Percentiles rank a stretch among this genome's conserved stretches.
These are phyloP conservation scores for Saposhnikovia divaricata DNA, from an alignment of 129 eudicot species.

Conservation along the genomic window DNA sequence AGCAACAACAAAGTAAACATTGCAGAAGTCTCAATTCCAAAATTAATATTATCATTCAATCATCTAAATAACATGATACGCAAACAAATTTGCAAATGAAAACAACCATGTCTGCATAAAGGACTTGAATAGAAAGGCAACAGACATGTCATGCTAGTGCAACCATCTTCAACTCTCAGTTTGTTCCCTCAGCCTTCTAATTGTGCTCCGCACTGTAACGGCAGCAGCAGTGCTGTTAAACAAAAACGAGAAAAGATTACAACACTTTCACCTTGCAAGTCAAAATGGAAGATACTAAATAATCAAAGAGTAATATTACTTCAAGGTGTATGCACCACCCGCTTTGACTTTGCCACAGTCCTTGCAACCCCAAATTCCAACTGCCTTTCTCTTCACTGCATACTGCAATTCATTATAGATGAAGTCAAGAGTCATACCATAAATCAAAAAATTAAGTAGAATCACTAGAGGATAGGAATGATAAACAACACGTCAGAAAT, in stretches of 20 bases:
- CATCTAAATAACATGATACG: background rate
- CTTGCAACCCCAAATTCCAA: constrained; percentile 97
- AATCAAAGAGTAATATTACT: constrained; percentile 27
- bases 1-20: background rate
- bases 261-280: background rate
- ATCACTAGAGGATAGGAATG: background rate
- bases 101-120: constrained; percentile 5
- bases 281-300: background rate
- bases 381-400: constrained; percentile 94
- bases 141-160: background rate
- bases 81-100: background rate
- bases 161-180: constrained; percentile 51
- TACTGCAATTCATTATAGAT: constrained; percentile 29
- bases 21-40: background rate
- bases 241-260: background rate
- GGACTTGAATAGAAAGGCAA: background rate
- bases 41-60: background rate
- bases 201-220: constrained; percentile 91
- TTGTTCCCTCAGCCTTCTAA: constrained; percentile 89
- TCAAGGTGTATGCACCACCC: constrained; percentile 95
- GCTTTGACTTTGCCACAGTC: constrained; percentile 98
- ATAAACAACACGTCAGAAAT: background rate
- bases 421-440: background rate
- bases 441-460: background rate
- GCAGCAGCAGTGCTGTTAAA: constrained; percentile 82